A percentile compares a stretch with the other conserved stretches of the same genome.
Conservation (phyloP, 768 basidiomycete species). For the Glaciozyma martinii region DNA sequence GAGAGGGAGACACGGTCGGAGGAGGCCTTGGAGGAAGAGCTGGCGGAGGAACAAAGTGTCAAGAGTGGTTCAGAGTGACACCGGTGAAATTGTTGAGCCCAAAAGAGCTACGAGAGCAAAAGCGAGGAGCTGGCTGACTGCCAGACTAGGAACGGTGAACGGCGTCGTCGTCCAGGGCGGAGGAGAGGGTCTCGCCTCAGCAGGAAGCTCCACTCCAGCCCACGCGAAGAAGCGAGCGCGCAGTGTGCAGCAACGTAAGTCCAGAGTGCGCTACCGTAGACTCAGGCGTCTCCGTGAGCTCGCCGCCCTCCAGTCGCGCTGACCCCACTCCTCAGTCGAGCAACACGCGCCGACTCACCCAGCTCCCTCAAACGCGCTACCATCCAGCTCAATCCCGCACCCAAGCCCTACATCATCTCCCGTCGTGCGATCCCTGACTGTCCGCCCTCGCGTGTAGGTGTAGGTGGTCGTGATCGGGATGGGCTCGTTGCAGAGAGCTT, state of each 20-base stretch:
- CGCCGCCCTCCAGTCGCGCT: neutral
- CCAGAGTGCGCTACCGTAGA: no score
- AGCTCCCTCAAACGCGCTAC: conserved; percentile 34
- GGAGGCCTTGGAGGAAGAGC: neutral
- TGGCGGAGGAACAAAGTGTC: neutral
- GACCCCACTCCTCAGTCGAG: neutral
- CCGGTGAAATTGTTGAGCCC: no score
- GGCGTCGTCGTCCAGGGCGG: no score
- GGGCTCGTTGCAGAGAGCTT: conserved; percentile 66
- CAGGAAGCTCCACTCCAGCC: no score
- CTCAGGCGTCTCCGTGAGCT: neutral
- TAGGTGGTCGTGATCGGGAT: conserved; percentile 60
- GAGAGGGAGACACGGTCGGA: conserved; percentile 41
- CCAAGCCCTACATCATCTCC: conserved; percentile 64
- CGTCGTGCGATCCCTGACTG: conserved; percentile 66
- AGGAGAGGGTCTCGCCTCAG: no score
- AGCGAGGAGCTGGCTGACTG: no score
- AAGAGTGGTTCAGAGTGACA: no score
- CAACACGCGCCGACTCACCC: conserved; percentile 30
- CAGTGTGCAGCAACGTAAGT: no score
- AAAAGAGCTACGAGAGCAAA: no score
- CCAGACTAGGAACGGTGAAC: no score
- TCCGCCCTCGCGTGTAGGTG: conserved; percentile 61
- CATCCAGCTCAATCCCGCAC: conserved; percentile 42
- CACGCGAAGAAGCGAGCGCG: no score